phyloP scores from a whole-genome alignment of 192 early-diverging fungal genomes.

The Rhizophagus clarus region DNA sequence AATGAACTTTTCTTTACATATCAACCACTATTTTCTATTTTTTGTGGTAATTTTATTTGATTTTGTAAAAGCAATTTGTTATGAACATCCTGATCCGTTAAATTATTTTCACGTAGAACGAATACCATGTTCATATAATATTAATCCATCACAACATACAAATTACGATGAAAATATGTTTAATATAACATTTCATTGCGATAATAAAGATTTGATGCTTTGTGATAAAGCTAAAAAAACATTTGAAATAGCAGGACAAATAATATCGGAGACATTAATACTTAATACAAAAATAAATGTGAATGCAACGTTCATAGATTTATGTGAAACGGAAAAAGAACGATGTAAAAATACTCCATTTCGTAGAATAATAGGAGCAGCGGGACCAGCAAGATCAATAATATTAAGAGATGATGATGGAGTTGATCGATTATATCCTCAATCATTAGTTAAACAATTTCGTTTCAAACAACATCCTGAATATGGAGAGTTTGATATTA shows the following conservation, averaged over 20 bases:
- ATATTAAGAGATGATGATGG: slow-evolving; percentile 39
- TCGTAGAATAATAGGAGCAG: slow-evolving; percentile 23
- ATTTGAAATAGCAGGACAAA: slow-evolving; percentile 33
- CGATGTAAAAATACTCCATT: not conserved
- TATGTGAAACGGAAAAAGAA: slow-evolving; percentile 22
- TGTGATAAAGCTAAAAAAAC: slow-evolving; percentile 34
- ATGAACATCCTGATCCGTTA: no score
- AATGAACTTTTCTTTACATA: no score
- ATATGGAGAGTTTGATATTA: slow-evolving; percentile 40
- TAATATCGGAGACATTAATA: slow-evolving; percentile 33
- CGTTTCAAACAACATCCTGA: slow-evolving; percentile 26
- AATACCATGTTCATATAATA: no score
- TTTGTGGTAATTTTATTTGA: no score
- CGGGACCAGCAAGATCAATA: slow-evolving; percentile 38
- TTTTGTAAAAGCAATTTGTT: no score
- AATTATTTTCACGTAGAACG: no score
- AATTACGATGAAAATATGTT: not conserved
- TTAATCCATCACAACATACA: no score
- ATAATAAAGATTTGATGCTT: not conserved
- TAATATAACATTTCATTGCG: not conserved
- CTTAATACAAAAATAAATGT: slow-evolving; percentile 36
- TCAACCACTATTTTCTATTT: no score
- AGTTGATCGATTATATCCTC: slow-evolving; percentile 44
- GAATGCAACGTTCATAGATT: slow-evolving; percentile 40
- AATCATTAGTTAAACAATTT: slow-evolving; percentile 46